These are phyloP conservation scores for Tripidium arundinaceum DNA, from an alignment of 202 grass and related monocot genomes.

Conservation along the genomic window DNA sequence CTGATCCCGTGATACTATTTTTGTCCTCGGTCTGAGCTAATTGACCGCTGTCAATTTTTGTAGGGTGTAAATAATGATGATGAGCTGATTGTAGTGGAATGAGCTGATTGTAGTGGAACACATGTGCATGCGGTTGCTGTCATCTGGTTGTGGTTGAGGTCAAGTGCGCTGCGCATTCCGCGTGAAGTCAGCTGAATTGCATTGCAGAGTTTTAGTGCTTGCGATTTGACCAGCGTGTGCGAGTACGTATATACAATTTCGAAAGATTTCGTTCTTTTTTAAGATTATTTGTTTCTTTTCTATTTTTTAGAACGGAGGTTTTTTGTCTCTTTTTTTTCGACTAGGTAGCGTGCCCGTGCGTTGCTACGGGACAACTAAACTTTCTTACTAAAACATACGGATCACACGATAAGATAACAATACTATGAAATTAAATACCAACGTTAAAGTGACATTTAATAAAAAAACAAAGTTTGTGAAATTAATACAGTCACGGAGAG, in stretches of 20 bases:
- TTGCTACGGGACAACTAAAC: too few relatives aligned
- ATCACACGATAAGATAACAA: too few relatives aligned
- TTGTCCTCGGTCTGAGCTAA: neutral
- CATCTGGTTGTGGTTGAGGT: neutral
- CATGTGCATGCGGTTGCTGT: slow-evolving; percentile 2
- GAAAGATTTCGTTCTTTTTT: neutral
- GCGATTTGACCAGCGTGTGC: neutral
- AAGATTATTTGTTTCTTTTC: neutral
- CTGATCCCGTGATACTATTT: neutral
- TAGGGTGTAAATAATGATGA: slow-evolving; percentile 30
- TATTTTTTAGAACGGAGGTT: neutral
- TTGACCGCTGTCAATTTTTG: neutral
- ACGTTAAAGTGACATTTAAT: too few relatives aligned
- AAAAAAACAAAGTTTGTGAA: too few relatives aligned
- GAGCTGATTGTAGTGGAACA: too few relatives aligned
- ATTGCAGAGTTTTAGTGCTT: neutral
- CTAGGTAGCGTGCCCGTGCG: too few relatives aligned
- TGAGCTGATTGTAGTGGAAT: slow-evolving; percentile 4
- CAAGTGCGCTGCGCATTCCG: slow-evolving; percentile 6
- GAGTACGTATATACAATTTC: neutral
- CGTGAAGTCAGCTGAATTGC: slow-evolving; percentile 2
- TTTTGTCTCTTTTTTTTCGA: neutral
- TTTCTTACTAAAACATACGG: too few relatives aligned
- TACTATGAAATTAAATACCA: too few relatives aligned
- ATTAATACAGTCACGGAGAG: too few relatives aligned